Evolutionary conservation across 2,329 filamentous ascomycete genomes (phyloP), one percentile per base, ranked within the genome.

Genomic region (Parastagonospora avenae): DNA sequence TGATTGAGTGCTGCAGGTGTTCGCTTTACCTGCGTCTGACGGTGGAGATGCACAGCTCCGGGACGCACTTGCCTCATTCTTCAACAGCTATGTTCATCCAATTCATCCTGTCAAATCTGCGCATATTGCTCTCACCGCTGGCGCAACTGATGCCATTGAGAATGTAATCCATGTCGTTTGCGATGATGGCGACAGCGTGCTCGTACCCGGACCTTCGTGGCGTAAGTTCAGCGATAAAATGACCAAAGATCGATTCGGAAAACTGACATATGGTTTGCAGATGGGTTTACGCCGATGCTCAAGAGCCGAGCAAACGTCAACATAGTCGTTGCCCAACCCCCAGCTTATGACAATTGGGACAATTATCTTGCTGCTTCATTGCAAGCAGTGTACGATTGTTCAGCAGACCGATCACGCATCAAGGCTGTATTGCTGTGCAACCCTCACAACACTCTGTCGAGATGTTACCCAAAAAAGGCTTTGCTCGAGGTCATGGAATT

Each of bases 171-270:
- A 70, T 28, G 52, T 63, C 6, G 53, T 71, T 2, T 71, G 68
- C 43, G 66, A 70, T 27, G 64, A 68, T 38, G 68, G 66, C 8
- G 68, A 71, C 36, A 64, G 62, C 31, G 56, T 71, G 12, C 56
- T 71, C n/a, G 54, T 68, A 5, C 67, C 67, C 6, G 68, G 68
- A 1, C 68, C 68, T 12, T 62, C 60, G 40, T 71, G 68, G 67
- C 52, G 67, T 70, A 58, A 51, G 65, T 59, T 12, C 30, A 24
- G 29, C 19, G 27, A 15, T 28, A 32, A n/a, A n/a, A n/a, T n/a
- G n/a, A n/a, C n/a, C n/a, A n/a, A n/a, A n/a, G n/a, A n/a, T n/a
- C n/a, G n/a, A n/a, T n/a, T n/a, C n/a, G n/a, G n/a, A 33, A 32
- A 16, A 29, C 15, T 29, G 45, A 30, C 4, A 9, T 30, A 11